Conservation (phyloP, 805 yeast genomes). For the Candida golubevii region DNA sequence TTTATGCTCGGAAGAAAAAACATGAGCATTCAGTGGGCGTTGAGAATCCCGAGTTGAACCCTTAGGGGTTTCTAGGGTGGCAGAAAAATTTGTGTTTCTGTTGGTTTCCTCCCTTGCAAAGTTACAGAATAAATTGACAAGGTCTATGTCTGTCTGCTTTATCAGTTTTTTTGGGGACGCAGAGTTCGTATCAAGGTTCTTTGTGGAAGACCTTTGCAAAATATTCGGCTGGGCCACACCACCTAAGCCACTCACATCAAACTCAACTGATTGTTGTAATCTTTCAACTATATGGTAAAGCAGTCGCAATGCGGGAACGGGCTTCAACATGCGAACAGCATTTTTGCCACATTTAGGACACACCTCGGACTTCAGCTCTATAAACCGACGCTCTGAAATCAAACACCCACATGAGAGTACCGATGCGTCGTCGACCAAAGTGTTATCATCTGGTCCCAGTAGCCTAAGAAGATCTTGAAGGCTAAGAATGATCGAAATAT, state of each 20-base stretch:
- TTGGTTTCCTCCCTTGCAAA: conserved; percentile 35
- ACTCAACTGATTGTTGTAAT: too few relatives aligned
- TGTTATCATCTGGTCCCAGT: conserved; percentile 15
- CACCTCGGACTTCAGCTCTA: background rate
- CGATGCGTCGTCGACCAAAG: conserved; percentile 28
- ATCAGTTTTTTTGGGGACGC: too few relatives aligned
- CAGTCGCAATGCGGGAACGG: conserved; percentile 31
- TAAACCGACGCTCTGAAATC: conserved; percentile 31
- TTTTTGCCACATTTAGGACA: conserved; percentile 26
- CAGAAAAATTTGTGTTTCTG: background rate
- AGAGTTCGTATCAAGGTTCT: too few relatives aligned
- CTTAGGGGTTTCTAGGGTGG: too few relatives aligned
- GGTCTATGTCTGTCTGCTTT: conserved; percentile 18
- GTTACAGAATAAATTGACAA: conserved; percentile 35
- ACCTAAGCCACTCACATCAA: too few relatives aligned
- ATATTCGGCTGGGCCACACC: too few relatives aligned
- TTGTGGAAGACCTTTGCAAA: too few relatives aligned
- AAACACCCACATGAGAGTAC: conserved; percentile 42
- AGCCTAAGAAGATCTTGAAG: conserved; percentile 26
- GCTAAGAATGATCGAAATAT: conserved; percentile 6
- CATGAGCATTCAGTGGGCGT: too few relatives aligned
- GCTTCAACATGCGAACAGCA: conserved; percentile 23
- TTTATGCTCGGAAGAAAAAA: too few relatives aligned
- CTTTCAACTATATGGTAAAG: conserved; percentile 24
- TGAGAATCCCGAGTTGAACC: too few relatives aligned